Percentiles rank a stretch among this genome's conserved stretches.
Conservation (phyloP, 129 eudicot species). For the Centrapalus pauciflorus region DNA sequence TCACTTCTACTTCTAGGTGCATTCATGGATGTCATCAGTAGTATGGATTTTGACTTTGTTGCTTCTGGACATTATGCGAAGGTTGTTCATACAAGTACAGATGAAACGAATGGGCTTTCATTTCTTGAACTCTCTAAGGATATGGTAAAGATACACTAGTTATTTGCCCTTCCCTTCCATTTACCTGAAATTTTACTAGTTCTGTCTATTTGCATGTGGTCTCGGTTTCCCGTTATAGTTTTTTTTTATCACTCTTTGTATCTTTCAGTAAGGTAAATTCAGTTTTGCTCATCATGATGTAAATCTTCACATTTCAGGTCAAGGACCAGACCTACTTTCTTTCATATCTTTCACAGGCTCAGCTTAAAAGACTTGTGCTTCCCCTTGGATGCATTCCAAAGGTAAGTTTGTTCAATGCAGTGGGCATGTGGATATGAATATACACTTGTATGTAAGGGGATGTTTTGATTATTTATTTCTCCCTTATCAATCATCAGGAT, state of each 20-base stretch:
- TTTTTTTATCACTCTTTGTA: background rate
- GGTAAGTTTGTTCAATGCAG: conserved; percentile 33
- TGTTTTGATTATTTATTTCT: background rate
- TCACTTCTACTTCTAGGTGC: conserved; percentile 50
- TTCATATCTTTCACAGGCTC: conserved; percentile 86
- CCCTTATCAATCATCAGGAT: conserved; percentile 41
- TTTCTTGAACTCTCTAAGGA: conserved; percentile 73
- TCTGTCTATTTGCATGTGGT: background rate
- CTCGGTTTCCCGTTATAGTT: background rate
- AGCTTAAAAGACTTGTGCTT: conserved; percentile 76
- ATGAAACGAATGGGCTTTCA: conserved; percentile 42
- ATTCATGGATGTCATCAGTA: conserved; percentile 85
- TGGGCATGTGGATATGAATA: background rate
- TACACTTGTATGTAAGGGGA: background rate
- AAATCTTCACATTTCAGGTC: conserved; percentile 42
- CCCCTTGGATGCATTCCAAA: conserved; percentile 90
- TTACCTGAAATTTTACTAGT: background rate
- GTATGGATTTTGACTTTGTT: conserved; percentile 72
- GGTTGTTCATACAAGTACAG: conserved; percentile 50
- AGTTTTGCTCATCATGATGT: background rate
- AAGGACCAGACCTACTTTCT: conserved; percentile 97
- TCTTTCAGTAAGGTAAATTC: background rate
- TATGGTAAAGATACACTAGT: conserved; percentile 38
- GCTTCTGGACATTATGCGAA: conserved; percentile 98
- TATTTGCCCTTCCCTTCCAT: conserved; percentile 4